Conservation (phyloP, 2,329 filamentous ascomycete species). For the Penicillium fuscoglaucum region DNA sequence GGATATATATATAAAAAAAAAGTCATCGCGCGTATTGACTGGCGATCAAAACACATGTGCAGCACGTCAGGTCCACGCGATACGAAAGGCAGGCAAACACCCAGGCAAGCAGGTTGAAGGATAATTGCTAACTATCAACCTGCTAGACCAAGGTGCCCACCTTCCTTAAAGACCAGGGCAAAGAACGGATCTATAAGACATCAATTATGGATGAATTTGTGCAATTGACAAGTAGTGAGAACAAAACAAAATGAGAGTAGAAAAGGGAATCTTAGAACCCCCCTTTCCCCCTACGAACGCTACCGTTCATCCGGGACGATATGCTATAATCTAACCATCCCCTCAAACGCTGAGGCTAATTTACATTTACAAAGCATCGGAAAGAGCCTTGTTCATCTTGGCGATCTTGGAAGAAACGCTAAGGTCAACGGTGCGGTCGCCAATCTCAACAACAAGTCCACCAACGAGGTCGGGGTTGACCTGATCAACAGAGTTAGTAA, state of each 20-base stretch:
- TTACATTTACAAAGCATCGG: slow-evolving; percentile 83
- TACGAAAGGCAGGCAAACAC: neutral
- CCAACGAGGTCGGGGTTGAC: slow-evolving; percentile 94
- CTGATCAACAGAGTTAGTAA: slow-evolving; percentile 45
- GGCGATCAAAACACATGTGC: neutral
- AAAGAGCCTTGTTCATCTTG: slow-evolving; percentile 99
- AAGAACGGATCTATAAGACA: neutral
- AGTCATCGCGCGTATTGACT: neutral
- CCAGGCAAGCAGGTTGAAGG: neutral
- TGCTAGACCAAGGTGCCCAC: neutral
- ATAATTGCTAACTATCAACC: neutral
- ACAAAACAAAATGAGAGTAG: slow-evolving; percentile 24
- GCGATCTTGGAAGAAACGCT: slow-evolving; percentile 91
- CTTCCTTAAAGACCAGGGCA: neutral
- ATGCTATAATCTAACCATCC: slow-evolving; percentile 27
- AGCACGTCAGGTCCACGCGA: neutral
- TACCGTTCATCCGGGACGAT: slow-evolving; percentile 30
- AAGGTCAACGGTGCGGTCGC: slow-evolving; percentile 96
- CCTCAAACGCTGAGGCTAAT: slow-evolving; percentile 26
- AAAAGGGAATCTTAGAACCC: slow-evolving; percentile 7
- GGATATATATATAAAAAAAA: neutral
- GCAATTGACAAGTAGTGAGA: slow-evolving; percentile 30
- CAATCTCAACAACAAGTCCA: slow-evolving; percentile 92
- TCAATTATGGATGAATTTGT: slow-evolving; percentile 19
- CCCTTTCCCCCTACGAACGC: slow-evolving; percentile 20